Evolutionary conservation across 2,329 filamentous ascomycete species (phyloP).

Genomic region (Didymella lethalis): DNA sequence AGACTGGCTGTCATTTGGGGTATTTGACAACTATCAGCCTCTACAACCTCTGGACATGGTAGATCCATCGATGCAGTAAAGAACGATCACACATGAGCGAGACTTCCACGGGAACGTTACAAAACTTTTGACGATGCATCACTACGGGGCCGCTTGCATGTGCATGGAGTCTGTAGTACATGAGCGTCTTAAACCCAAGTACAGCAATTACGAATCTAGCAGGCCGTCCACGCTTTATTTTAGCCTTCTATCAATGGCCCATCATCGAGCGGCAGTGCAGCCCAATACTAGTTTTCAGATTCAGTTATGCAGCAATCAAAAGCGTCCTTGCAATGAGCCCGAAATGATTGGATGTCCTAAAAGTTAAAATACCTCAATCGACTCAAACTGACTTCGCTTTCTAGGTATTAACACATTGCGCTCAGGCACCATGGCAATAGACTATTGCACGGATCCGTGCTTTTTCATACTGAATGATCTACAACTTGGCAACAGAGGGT

Average conservation of each 20-base stretch:
- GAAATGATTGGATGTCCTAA: background rate
- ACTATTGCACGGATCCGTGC: background rate
- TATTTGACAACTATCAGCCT: conserved; percentile 52
- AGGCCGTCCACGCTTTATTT: background rate
- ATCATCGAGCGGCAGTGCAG: background rate
- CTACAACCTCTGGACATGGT: conserved; percentile 25
- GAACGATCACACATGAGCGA: background rate
- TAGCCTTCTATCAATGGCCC: background rate
- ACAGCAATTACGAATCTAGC: background rate
- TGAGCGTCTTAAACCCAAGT: too few relatives aligned
- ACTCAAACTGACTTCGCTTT: background rate
- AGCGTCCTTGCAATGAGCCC: background rate
- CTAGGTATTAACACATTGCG: background rate
- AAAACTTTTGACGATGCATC: background rate
- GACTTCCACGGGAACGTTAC: background rate
- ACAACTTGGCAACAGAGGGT: conserved; percentile 30
- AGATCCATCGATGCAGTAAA: conserved; percentile 22
- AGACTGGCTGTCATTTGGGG: conserved; percentile 58
- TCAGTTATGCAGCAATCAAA: background rate
- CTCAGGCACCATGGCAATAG: background rate
- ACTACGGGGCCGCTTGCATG: background rate
- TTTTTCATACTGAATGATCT: conserved; percentile 2
- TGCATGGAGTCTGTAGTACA: background rate
- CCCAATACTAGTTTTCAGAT: background rate
- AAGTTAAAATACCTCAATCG: background rate